A percentile compares a stretch with the other conserved stretches of the same genome.
Conservation (phyloP, 139 green algal species). For the Gonium pectorale region DNA sequence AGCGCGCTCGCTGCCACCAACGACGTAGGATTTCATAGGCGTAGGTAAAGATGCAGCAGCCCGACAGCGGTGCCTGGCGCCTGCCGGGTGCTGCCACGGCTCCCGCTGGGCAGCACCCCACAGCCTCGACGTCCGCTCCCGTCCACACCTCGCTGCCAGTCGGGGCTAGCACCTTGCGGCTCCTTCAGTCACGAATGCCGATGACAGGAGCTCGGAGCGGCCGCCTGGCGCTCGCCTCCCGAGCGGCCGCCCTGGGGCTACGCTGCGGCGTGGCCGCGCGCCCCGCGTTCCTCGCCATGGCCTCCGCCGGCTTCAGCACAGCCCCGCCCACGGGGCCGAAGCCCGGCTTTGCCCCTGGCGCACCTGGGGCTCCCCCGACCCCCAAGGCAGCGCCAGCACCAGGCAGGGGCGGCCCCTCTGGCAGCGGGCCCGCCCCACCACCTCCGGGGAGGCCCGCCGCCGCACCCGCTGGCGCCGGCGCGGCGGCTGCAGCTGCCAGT, state of each 20-base stretch:
- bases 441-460: neutral
- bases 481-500: neutral
- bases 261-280: neutral
- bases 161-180: neutral
- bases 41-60: neutral
- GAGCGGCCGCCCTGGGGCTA: neutral
- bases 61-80: neutral
- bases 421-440: neutral
- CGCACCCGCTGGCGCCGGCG: neutral
- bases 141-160: no score
- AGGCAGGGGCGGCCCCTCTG: no score
- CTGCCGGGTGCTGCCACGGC: neutral
- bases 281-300: neutral
- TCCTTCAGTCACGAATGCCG: neutral
- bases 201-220: neutral
- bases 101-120: no score
- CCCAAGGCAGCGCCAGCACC: neutral
- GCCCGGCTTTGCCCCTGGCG: conserved; percentile 21
- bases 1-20: no score
- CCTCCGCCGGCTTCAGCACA: neutral
- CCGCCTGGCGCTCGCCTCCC: conserved; percentile 1
- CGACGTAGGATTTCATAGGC: no score
- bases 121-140: no score
- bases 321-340: neutral
- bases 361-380: neutral